Percentiles rank a stretch among this genome's conserved stretches.
phyloP scores from a whole-genome alignment of 1,139 yeast species.

The Suhomyces yuchorum region DNA sequence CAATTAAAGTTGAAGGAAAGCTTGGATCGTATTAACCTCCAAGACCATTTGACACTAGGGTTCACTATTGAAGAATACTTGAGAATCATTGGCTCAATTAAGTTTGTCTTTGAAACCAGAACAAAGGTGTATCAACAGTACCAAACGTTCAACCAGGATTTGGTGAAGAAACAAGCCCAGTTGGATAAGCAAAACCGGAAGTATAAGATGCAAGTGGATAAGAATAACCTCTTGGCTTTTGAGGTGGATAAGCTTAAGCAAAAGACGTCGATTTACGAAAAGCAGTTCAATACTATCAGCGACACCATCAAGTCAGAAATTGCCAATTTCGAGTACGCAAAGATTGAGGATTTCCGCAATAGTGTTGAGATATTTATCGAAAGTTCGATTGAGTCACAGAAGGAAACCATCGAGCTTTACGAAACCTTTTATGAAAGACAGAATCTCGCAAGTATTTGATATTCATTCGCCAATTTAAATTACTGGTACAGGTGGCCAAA shows the following conservation, averaged over 20 bases:
- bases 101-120: constrained; percentile 75
- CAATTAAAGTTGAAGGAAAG: constrained; percentile 73
- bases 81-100: constrained; percentile 74
- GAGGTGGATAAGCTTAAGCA: constrained; percentile 63
- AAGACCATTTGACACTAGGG: constrained; percentile 85
- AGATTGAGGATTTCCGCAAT: constrained; percentile 82
- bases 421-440: constrained; percentile 76
- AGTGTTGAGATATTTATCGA: constrained; percentile 90
- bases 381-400: constrained; percentile 88
- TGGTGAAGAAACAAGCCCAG: constrained; percentile 48
- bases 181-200: constrained; percentile 58
- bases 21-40: constrained; percentile 76
- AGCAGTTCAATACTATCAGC: constrained; percentile 61
- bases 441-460: constrained; percentile 27
- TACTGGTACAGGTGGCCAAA: neutral
- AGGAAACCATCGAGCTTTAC: constrained; percentile 93
- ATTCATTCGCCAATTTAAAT: neutral
- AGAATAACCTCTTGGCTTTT: constrained; percentile 51
- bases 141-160: constrained; percentile 47
- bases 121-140: constrained; percentile 66
- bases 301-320: constrained; percentile 70
- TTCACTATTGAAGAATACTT: constrained; percentile 86
- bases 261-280: constrained; percentile 57
- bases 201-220: constrained; percentile 65
- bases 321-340: constrained; percentile 69